A percentile compares a stretch with the other conserved stretches of the same genome.
Conservation (phyloP, 2,329 filamentous ascomycete genomes). For the Cylindrodendrum hubeiense region DNA sequence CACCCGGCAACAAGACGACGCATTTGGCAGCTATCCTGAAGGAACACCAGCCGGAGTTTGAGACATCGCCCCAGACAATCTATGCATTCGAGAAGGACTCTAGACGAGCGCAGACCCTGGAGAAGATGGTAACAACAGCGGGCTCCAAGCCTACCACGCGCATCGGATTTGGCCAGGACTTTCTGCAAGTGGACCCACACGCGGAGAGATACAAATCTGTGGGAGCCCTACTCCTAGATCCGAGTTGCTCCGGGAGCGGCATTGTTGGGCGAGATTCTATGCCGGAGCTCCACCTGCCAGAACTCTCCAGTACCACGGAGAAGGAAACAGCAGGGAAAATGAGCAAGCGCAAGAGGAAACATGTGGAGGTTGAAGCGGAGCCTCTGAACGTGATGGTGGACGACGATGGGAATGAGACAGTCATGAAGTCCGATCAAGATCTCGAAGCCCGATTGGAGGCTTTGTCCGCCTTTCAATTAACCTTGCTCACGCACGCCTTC, state of each 20-base stretch:
- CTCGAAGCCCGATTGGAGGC: constrained; percentile 75
- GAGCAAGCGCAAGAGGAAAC: constrained; percentile 60
- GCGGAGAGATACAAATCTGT: constrained; percentile 75
- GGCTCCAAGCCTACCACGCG: constrained; percentile 76
- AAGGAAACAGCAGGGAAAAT: constrained; percentile 33
- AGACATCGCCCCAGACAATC: constrained; percentile 60
- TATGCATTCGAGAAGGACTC: constrained; percentile 85
- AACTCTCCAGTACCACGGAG: constrained; percentile 40
- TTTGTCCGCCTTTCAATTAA: constrained; percentile 84
- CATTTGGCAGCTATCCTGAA: constrained; percentile 84
- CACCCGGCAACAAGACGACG: constrained; percentile 97
- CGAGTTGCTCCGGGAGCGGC: constrained; percentile 94
- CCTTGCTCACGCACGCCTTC: constrained; percentile 86
- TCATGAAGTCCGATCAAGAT: constrained; percentile 66
- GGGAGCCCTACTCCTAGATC: constrained; percentile 87
- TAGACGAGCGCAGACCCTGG: constrained; percentile 78
- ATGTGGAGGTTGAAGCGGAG: constrained; percentile 50
- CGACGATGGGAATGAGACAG: constrained; percentile 69
- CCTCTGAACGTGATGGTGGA: constrained; percentile 60
- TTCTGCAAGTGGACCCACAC: constrained; percentile 78
- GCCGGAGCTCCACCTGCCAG: constrained; percentile 73
- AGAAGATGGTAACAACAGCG: constrained; percentile 86
- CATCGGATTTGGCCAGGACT: constrained; percentile 83
- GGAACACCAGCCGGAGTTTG: constrained; percentile 54
- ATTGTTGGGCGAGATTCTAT: constrained; percentile 90